phyloP scores from a whole-genome alignment of 352 stramenopile genomes.

The Halophytophthora batemanensis region DNA sequence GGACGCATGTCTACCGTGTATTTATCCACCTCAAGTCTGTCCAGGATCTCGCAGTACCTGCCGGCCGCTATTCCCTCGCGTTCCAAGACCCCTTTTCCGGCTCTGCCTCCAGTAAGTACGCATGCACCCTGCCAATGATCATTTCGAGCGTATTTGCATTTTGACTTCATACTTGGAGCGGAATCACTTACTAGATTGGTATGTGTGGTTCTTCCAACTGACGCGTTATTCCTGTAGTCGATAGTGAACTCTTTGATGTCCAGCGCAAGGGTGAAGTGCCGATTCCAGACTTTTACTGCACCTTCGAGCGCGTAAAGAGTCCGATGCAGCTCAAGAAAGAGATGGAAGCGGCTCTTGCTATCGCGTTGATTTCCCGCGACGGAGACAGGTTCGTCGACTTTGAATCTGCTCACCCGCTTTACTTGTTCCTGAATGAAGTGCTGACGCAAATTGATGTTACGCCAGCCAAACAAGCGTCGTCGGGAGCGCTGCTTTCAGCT shows the following conservation, averaged over 20 bases:
- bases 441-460: background rate
- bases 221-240: conserved; percentile 24
- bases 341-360: conserved; percentile 42
- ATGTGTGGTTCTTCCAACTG: background rate
- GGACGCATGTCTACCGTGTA: conserved; percentile 27
- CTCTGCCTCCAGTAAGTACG: conserved; percentile 27
- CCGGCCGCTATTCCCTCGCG: conserved; percentile 24
- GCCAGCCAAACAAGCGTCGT: conserved; percentile 5
- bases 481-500: conserved; percentile 52
- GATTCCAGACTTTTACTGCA: conserved; percentile 34
- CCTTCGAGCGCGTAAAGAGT: conserved; percentile 40
- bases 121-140: background rate
- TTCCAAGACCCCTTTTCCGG: conserved; percentile 41
- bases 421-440: background rate
- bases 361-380: conserved; percentile 33
- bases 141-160: too few relatives aligned
- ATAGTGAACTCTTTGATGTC: conserved; percentile 31
- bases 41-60: conserved; percentile 19
- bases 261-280: conserved; percentile 34
- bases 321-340: conserved; percentile 34
- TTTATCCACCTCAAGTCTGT: conserved; percentile 41
- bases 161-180: too few relatives aligned
- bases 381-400: conserved; percentile 16
- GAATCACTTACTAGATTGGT: background rate
- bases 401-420: background rate